These are phyloP conservation scores for Byssochlamys sp. DNA, from an alignment of 2,329 filamentous ascomycete species.

Conservation along the genomic window DNA sequence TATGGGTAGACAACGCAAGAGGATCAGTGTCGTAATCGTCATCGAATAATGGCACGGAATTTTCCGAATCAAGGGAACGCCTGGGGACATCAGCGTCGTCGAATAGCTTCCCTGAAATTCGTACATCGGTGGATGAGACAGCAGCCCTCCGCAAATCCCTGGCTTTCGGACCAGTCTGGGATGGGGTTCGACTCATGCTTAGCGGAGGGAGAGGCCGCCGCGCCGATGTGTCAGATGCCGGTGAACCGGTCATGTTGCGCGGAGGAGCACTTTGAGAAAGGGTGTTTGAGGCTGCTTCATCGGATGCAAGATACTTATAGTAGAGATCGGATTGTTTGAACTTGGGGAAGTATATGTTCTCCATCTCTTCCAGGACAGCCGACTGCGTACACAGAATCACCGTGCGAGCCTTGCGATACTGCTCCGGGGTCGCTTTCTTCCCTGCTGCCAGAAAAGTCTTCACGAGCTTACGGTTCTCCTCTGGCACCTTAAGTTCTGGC, in stretches of 20 bases:
- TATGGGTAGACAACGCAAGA: slow-evolving; percentile 67
- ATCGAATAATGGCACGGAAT: slow-evolving; percentile 59
- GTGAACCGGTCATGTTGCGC: slow-evolving; percentile 10
- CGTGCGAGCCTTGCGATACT: slow-evolving; percentile 73
- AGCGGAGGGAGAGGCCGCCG: slow-evolving; percentile 34
- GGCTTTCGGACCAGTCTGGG: slow-evolving; percentile 35
- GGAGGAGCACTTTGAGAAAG: slow-evolving; percentile 11
- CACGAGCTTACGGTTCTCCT: slow-evolving; percentile 59
- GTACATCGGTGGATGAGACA: slow-evolving; percentile 52
- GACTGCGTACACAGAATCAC: slow-evolving; percentile 77
- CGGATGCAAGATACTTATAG: slow-evolving; percentile 88
- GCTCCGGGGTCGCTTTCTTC: slow-evolving; percentile 61
- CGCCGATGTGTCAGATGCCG: slow-evolving; percentile 21
- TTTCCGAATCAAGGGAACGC: slow-evolving; percentile 61
- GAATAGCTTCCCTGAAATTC: slow-evolving; percentile 36
- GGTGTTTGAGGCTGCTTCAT: slow-evolving; percentile 48
- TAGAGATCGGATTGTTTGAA: slow-evolving; percentile 92
- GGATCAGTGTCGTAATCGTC: slow-evolving; percentile 65
- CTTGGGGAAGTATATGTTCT: slow-evolving; percentile 64
- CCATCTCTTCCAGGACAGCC: slow-evolving; percentile 72
- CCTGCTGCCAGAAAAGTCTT: slow-evolving; percentile 70
- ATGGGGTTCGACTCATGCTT: slow-evolving; percentile 37
- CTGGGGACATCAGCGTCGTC: slow-evolving; percentile 43
- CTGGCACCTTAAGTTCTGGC: slow-evolving; percentile 68
- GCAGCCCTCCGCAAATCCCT: slow-evolving; percentile 51